Evolutionary conservation across 2,329 filamentous ascomycete species (phyloP).

Genomic region (Parascedosporium putredinis): DNA sequence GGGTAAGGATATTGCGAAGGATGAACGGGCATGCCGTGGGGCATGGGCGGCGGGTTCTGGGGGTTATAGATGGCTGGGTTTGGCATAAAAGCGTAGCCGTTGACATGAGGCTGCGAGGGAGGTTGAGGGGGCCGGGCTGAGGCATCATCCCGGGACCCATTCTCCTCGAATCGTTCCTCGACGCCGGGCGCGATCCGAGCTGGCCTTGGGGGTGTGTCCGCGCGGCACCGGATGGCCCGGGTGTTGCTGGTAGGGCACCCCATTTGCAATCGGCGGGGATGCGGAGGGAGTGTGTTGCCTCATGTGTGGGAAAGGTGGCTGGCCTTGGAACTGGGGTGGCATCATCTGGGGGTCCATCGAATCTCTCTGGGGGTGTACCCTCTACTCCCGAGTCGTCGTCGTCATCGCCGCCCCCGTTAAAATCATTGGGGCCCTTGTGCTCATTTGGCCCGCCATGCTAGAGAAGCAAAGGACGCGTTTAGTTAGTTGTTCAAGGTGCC

Average conservation of each 20-base stretch:
- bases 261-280: slow-evolving; percentile 79
- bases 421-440: slow-evolving; percentile 91
- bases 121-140: slow-evolving; percentile 47
- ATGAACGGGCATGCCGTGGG: slow-evolving; percentile 25
- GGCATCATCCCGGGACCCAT: slow-evolving; percentile 64
- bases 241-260: slow-evolving; percentile 51
- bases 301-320: slow-evolving; percentile 66
- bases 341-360: slow-evolving; percentile 49
- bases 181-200: slow-evolving; percentile 56
- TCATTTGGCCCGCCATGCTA: slow-evolving; percentile 90
- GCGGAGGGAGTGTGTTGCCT: slow-evolving; percentile 74
- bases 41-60: slow-evolving; percentile 35
- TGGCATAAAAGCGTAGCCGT: slow-evolving; percentile 74
- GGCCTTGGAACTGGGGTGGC: slow-evolving; percentile 59
- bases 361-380: slow-evolving; percentile 61
- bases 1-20: slow-evolving; percentile 20
- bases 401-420: slow-evolving; percentile 75
- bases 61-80: slow-evolving; percentile 79
- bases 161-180: slow-evolving; percentile 68
- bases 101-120: slow-evolving; percentile 47
- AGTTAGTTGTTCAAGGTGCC: slow-evolving; percentile 6
- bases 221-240: slow-evolving; percentile 31
- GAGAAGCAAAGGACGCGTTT: slow-evolving; percentile 5
- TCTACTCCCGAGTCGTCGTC: slow-evolving; percentile 52
- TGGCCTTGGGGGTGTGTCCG: slow-evolving; percentile 71